Percentiles rank a stretch among this genome's conserved stretches.
These are phyloP conservation scores for Leishmania braziliensis DNA, from an alignment of 208 protist genomes.

Conservation along the genomic window DNA sequence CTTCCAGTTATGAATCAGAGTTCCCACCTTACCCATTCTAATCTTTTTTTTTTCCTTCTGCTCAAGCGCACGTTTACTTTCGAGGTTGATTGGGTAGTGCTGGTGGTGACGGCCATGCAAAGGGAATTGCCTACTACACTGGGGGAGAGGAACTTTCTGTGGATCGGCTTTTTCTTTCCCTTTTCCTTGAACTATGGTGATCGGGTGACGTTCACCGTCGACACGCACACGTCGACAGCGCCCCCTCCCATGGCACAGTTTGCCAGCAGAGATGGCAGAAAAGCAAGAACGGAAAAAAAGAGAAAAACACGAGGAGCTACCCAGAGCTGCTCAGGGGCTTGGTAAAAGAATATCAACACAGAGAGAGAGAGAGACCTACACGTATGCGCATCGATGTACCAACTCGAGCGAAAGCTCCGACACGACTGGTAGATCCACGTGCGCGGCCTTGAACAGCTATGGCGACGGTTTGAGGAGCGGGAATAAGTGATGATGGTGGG, in stretches of 20 bases:
- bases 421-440: not conserved
- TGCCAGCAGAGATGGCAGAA: not conserved
- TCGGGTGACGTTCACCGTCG: not conserved
- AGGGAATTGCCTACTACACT: not conserved
- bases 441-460: not conserved
- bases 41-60: not conserved
- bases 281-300: not conserved
- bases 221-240: not conserved
- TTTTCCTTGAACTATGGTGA: not conserved
- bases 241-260: not conserved
- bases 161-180: not conserved
- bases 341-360: not conserved
- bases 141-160: constrained; percentile 1
- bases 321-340: not conserved
- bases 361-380: not conserved
- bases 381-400: not conserved
- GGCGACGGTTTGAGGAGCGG: not conserved
- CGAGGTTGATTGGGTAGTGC: not conserved
- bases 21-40: not conserved
- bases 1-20: not conserved
- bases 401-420: not conserved
- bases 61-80: not conserved
- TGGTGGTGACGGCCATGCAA: not conserved
- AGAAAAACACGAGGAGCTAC: not conserved
- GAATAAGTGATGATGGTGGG: not conserved